Evolutionary conservation across 441 rosid genomes (phyloP), one percentile per base, ranked within the genome.

Genomic region (Aquilaria agallochum): DNA sequence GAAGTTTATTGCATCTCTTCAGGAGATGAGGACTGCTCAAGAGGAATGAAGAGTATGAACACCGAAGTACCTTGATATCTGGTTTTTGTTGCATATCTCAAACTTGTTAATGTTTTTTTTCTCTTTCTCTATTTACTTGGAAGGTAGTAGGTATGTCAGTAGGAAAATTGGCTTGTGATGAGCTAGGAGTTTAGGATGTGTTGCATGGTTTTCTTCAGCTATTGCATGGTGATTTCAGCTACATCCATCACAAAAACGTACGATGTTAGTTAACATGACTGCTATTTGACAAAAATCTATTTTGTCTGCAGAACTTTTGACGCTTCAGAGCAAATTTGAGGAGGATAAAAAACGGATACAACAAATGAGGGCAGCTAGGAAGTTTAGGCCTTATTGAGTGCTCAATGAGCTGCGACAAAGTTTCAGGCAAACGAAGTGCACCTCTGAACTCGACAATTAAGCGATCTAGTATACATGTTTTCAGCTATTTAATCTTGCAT

Each of bases 31-130:
- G 95, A 92, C 53, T 67, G 78, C 78, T 78, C 88, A 4, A 83
- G 72, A 69, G 99, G 99, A 78, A 82, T 95, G 93, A 92, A 81
- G 78, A 88, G 99, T 95, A 86, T 65, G 89, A 46, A 66, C 4
- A 11, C 42, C 34, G 8, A 13, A 60, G 45, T 56, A 56, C 46
- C 14, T 40, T 62, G 53, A 47, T 42, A 14, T 62, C 9, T 52
- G 36, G 50, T 44, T 27, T 64, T 56, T 55, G 27, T 31, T 15
- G 20, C 14, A 27, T 12, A 30, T 34, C 42, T 34, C 4, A 36
- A 46, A 60, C 64, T 15, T 15, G 20, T 15, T 15, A 15, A 0
- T 15, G 20, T 15, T 15, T 15, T 15, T 15, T 15, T 15, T n/a
- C 20, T 15, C 20, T 15, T 15, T 15, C 20, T 15, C 20, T 15